phyloP scores from a whole-genome alignment of 805 yeast genomes.

The Yarrowia deformans region DNA sequence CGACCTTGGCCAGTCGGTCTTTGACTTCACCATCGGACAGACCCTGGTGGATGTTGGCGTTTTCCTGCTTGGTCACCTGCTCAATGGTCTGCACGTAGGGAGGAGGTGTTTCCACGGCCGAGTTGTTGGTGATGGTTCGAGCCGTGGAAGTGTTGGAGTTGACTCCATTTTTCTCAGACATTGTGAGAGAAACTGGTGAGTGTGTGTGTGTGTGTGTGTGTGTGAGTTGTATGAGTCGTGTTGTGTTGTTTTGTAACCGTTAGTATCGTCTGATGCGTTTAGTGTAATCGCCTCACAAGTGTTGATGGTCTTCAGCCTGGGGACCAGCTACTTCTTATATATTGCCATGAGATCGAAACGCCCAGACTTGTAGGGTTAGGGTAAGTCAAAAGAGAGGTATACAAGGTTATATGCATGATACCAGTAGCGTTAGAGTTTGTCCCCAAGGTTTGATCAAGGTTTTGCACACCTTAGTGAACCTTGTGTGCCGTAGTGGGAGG shows the following conservation, averaged over 20 bases:
- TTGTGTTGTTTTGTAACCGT: neutral
- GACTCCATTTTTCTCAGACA: conserved; percentile 13
- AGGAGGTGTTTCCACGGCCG: conserved; percentile 1
- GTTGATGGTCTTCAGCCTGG: too few relatives aligned
- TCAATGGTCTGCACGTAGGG: conserved; percentile 49
- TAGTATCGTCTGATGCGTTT: too few relatives aligned
- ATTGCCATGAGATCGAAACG: conserved; percentile 1
- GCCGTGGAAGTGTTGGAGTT: neutral
- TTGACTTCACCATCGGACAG: conserved; percentile 52
- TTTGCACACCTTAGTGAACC: too few relatives aligned
- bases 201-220: neutral
- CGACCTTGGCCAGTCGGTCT: conserved; percentile 52
- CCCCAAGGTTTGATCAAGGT: neutral
- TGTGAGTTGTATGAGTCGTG: neutral
- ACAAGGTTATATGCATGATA: neutral
- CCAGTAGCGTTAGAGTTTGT: neutral
- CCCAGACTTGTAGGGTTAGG: conserved; percentile 31
- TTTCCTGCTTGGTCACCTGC: conserved; percentile 52
- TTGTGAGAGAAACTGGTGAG: neutral
- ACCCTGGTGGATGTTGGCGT: conserved; percentile 60
- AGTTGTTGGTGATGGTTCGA: neutral
- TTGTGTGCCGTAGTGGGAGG: neutral
- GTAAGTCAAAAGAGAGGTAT: conserved; percentile 3
- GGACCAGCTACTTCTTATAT: neutral
- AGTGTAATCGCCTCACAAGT: too few relatives aligned